phyloP scores from a whole-genome alignment of 2,329 filamentous ascomycete genomes.

The Penicillium occitanis region DNA sequence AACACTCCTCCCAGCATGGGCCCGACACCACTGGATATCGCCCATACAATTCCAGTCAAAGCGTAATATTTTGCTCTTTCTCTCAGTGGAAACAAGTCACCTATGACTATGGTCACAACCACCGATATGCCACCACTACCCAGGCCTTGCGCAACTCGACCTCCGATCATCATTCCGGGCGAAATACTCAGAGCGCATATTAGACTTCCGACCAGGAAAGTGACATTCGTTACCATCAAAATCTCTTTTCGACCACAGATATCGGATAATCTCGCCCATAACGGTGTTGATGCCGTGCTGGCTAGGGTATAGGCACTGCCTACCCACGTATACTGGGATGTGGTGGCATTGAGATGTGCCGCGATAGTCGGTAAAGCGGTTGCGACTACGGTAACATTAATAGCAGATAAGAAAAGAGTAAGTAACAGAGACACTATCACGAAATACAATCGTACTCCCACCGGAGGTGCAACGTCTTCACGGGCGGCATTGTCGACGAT shows the following conservation, averaged over 20 bases:
- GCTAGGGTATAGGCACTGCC: slow-evolving; percentile 53
- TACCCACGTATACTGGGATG: slow-evolving; percentile 51
- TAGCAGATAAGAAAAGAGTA: slow-evolving; percentile 26
- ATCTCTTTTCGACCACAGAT: slow-evolving; percentile 60
- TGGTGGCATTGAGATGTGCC: slow-evolving; percentile 50
- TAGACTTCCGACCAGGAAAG: slow-evolving; percentile 56
- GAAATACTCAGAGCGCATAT: slow-evolving; percentile 49
- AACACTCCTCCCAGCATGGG: slow-evolving; percentile 42
- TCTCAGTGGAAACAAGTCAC: slow-evolving; percentile 51
- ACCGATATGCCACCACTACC: slow-evolving; percentile 51
- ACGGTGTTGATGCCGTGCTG: slow-evolving; percentile 40
- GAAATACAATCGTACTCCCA: slow-evolving; percentile 14
- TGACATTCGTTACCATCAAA: slow-evolving; percentile 47
- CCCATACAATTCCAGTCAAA: slow-evolving; percentile 49
- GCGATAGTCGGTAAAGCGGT: slow-evolving; percentile 58
- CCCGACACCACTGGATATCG: slow-evolving; percentile 49
- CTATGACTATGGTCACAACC: slow-evolving; percentile 51
- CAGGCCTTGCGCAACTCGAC: slow-evolving; percentile 51
- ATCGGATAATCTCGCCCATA: slow-evolving; percentile 46
- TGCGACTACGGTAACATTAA: slow-evolving; percentile 52
- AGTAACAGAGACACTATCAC: slow-evolving; percentile 8
- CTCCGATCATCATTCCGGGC: slow-evolving; percentile 51
- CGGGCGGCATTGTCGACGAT: background rate
- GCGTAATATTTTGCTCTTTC: slow-evolving; percentile 49
- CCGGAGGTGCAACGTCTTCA: background rate